Conservation (phyloP, 2,329 filamentous ascomycete species). For the Gyromitra esculenta region DNA sequence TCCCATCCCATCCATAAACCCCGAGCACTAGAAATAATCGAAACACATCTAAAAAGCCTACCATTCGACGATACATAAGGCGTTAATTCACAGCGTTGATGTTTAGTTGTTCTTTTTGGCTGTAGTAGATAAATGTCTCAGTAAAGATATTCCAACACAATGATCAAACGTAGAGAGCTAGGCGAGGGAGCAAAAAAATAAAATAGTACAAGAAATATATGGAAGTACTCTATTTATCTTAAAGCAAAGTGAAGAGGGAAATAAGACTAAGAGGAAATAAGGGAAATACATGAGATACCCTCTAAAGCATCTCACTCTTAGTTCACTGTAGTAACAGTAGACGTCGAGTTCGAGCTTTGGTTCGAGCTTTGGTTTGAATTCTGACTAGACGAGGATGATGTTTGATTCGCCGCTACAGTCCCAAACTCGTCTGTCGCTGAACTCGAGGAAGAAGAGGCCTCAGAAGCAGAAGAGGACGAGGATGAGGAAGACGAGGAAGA, state of each 20-base stretch:
- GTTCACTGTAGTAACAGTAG: neutral
- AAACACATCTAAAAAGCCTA: neutral
- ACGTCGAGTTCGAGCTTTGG: conserved; percentile 7
- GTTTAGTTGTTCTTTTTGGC: conserved; percentile 1
- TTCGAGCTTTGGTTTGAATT: neutral
- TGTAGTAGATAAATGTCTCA: conserved; percentile 12
- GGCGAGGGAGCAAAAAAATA: neutral
- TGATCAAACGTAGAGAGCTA: neutral
- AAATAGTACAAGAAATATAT: neutral
- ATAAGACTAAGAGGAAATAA: neutral
- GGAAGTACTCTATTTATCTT: neutral
- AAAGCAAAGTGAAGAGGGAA: neutral
- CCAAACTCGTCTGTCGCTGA: conserved; percentile 4
- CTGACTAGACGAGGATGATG: conserved; percentile 14
- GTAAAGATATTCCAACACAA: neutral
- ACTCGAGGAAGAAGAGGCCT: conserved; percentile 10
- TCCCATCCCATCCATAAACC: neutral
- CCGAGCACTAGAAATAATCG: neutral
- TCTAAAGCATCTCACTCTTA: conserved; percentile 1
- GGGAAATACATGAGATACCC: neutral
- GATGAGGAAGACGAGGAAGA: neutral
- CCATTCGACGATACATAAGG: conserved; percentile 1
- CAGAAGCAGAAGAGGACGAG: neutral
- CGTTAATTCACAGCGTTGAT: neutral
- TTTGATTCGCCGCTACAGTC: conserved; percentile 3